Base-by-base conservation (phyloP, 2,329 filamentous ascomycete species). In the Ambrosiella beaveri region DNA sequence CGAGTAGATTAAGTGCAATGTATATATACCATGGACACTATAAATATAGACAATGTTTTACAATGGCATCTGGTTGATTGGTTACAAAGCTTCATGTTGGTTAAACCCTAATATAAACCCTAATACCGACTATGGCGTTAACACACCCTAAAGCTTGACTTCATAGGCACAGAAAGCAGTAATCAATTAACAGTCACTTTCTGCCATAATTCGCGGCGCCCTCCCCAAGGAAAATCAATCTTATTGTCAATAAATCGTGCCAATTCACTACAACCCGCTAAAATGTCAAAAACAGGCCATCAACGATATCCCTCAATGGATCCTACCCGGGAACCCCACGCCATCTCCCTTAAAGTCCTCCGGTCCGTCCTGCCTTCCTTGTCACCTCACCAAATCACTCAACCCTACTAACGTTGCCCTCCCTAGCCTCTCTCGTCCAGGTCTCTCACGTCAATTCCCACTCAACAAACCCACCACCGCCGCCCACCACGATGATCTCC, bases 401-500 rank as follows among this genome's bases (percentile, higher is more conserved):
- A 35, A 19, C 13, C 27, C 45, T 27, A 35, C 17, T 51, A 9
- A 41, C 27, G 27, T 27, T 27, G 27, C 37, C 57, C 39, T 27
- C 11, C 37, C 37, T 64, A 94, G 88, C 60, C 79, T 97, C 60
- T 95, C 90, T 0, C 84, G 87, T 12, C 89, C 87, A 1, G 85
- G 85, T 2, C 79, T 91, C 57, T 82, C 86, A 44, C 73, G 79
- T 8, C 86, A 89, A 65, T 79, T 85, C 63, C 78, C 84, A 3
- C 59, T 60, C 52, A 58, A 37, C 52, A 60, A 60, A 50, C 56
- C 59, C 2, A 74, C 85, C 61, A 67, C 80, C 7, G 52, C 56
- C 39, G 56, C 59, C 38, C 59, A 60, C 56, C 71, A 73, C 1
- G 64, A 71, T 9, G 51, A 60, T 27, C 56, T 56, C 52, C 59